Conservation (phyloP, 2,329 filamentous ascomycete species). For the Aspergillus quadricinctus region DNA sequence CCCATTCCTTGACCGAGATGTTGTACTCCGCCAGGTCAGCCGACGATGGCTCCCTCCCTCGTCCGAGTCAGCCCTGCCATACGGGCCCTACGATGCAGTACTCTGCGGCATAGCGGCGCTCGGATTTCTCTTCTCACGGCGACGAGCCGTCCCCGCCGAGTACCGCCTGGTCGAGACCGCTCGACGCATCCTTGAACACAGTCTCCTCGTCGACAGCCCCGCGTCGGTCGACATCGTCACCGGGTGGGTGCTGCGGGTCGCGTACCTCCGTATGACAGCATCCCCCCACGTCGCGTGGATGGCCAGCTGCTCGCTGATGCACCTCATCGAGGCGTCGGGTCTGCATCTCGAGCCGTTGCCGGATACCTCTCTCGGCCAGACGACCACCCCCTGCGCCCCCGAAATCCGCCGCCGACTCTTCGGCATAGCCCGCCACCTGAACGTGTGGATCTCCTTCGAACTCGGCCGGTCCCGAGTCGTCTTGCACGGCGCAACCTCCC, state of each 20-base stretch:
- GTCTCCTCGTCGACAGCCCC: slow-evolving; percentile 21
- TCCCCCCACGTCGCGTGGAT: slow-evolving; percentile 53
- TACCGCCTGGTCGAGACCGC: slow-evolving; percentile 46
- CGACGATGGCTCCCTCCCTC: slow-evolving; percentile 27
- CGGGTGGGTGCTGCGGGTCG: slow-evolving; percentile 50
- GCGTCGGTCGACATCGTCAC: slow-evolving; percentile 28
- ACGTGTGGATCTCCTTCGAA: slow-evolving; percentile 58
- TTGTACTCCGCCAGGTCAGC: slow-evolving; percentile 21
- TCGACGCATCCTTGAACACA: slow-evolving; percentile 43
- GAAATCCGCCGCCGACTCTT: slow-evolving; percentile 44
- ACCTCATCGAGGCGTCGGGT: slow-evolving; percentile 52
- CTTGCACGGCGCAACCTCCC: slow-evolving; percentile 44
- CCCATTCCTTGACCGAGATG: slow-evolving; percentile 42
- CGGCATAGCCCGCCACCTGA: slow-evolving; percentile 54
- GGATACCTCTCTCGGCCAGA: slow-evolving; percentile 11
- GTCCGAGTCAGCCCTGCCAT: slow-evolving; percentile 9
- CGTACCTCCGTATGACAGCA: slow-evolving; percentile 52
- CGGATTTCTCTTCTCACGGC: slow-evolving; percentile 49
- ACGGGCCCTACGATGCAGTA: slow-evolving; percentile 44
- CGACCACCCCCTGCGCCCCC: slow-evolving; percentile 16
- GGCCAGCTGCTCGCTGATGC: slow-evolving; percentile 55
- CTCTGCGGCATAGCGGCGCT: slow-evolving; percentile 54
- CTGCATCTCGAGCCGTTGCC: slow-evolving; percentile 27
- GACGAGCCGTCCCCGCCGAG: slow-evolving; percentile 41
- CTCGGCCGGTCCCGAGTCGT: slow-evolving; percentile 52